phyloP scores from a whole-genome alignment of 768 basidiomycete genomes.

The Boletus speciosus region DNA sequence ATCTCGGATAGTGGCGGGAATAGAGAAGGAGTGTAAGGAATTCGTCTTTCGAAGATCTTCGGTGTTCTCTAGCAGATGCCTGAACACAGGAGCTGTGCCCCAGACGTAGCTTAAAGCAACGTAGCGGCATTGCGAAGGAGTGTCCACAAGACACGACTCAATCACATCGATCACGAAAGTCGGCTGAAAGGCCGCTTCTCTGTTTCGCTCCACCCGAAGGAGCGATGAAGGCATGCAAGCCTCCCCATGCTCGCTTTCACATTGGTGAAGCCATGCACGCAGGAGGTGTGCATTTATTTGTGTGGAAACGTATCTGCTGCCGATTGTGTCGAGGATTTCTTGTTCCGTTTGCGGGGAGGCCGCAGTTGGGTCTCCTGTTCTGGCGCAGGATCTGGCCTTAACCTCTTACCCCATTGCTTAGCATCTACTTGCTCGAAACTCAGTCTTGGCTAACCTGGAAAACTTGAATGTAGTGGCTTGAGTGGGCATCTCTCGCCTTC shows the following conservation, averaged over 20 bases:
- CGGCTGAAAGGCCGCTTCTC: neutral
- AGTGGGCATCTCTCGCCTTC: neutral
- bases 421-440: neutral
- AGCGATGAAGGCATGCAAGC: constrained; percentile 3
- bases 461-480: neutral
- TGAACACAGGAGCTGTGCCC: constrained; percentile 11
- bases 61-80: constrained; percentile 6
- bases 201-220: neutral
- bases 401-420: constrained; percentile 1
- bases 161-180: constrained; percentile 14
- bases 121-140: constrained; percentile 22
- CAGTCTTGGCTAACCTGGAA: constrained; percentile 1
- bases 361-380: neutral
- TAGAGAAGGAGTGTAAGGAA: constrained; percentile 1
- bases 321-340: neutral
- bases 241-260: constrained; percentile 11
- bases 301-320: constrained; percentile 6
- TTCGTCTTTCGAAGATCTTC: neutral
- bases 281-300: constrained; percentile 6
- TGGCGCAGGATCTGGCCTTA: neutral
- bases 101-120: constrained; percentile 24
- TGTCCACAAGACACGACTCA: constrained; percentile 15
- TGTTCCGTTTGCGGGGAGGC: neutral
- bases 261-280: constrained; percentile 11
- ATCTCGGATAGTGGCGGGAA: constrained; percentile 24